These are phyloP conservation scores for Lachancea meyersii DNA, from an alignment of 805 yeast genomes.

Conservation along the genomic window DNA sequence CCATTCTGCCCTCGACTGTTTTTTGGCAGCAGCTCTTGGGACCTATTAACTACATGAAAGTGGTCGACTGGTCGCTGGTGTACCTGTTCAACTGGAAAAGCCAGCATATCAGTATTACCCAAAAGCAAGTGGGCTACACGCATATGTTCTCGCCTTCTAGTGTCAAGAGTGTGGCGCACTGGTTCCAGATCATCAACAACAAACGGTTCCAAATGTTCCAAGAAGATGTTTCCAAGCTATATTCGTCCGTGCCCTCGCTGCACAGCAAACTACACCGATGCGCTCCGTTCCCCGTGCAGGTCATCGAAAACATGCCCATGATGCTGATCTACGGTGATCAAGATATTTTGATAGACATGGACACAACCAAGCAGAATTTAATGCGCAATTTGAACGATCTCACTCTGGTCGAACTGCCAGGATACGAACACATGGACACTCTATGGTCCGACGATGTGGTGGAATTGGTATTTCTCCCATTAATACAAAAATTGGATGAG, in stretches of 20 bases:
- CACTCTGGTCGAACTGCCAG: conserved; percentile 40
- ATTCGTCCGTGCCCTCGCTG: conserved; percentile 16
- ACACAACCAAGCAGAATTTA: conserved; percentile 49
- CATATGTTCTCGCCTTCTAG: conserved; percentile 78
- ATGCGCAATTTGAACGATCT: conserved; percentile 33
- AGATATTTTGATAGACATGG: conserved; percentile 70
- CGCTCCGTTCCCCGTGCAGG: conserved; percentile 50
- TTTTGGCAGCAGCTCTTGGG: conserved; percentile 70
- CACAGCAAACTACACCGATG: conserved; percentile 39
- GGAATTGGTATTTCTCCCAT: conserved; percentile 32
- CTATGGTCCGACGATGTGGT: conserved; percentile 67
- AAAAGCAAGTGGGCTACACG: conserved; percentile 66
- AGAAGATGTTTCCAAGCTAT: conserved; percentile 36
- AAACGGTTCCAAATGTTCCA: conserved; percentile 72
- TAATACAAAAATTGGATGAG: conserved; percentile 48
- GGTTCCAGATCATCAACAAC: conserved; percentile 74
- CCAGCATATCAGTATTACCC: conserved; percentile 55
- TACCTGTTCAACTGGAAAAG: conserved; percentile 67
- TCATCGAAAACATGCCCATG: conserved; percentile 49
- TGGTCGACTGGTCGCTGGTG: conserved; percentile 59
- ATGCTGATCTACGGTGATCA: conserved; percentile 60
- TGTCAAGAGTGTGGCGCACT: conserved; percentile 75
- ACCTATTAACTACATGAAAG: conserved; percentile 59
- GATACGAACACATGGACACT: conserved; percentile 75
- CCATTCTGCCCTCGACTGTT: conserved; percentile 55